Percentiles rank a stretch among this genome's conserved stretches.
Evolutionary conservation across 2,329 filamentous ascomycete species (phyloP).

Genomic region (Fusarium musae): DNA sequence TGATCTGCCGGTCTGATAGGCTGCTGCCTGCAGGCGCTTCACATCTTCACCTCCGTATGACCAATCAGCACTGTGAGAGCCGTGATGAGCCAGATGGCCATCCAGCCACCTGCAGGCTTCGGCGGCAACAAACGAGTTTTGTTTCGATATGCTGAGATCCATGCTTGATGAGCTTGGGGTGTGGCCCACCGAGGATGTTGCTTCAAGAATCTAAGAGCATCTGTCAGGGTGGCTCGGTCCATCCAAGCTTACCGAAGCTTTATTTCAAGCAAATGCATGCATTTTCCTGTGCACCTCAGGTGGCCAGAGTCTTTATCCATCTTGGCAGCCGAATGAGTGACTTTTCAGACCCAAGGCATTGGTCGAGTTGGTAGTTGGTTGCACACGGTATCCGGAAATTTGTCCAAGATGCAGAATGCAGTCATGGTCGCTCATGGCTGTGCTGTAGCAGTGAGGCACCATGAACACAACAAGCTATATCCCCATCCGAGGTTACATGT

Average conservation of each 20-base stretch:
- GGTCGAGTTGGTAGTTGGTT: slow-evolving; percentile 6
- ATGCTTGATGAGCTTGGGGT: neutral
- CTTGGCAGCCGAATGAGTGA: slow-evolving; percentile 23
- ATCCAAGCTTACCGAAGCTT: slow-evolving; percentile 1
- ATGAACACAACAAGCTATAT: slow-evolving; percentile 6
- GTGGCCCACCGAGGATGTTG: slow-evolving; percentile 20
- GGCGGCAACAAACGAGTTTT: slow-evolving; percentile 56
- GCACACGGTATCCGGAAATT: slow-evolving; percentile 9
- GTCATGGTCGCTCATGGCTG: slow-evolving; percentile 6
- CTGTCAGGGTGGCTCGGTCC: neutral
- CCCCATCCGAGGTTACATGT: neutral
- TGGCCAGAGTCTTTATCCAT: neutral
- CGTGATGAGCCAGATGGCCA: slow-evolving; percentile 51
- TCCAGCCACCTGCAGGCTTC: slow-evolving; percentile 54
- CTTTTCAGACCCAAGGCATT: slow-evolving; percentile 9
- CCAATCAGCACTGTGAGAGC: slow-evolving; percentile 53
- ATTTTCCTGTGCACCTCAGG: neutral
- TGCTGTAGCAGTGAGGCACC: slow-evolving; percentile 19
- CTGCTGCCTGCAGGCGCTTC: slow-evolving; percentile 37
- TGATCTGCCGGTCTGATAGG: slow-evolving; percentile 43
- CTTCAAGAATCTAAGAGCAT: slow-evolving; percentile 19
- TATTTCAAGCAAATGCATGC: neutral
- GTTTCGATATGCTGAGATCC: slow-evolving; percentile 45
- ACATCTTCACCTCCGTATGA: slow-evolving; percentile 27
- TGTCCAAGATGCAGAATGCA: slow-evolving; percentile 5